Percentiles rank a stretch among this genome's conserved stretches.
These are phyloP conservation scores for Aspergillus japonicus DNA, from an alignment of 2,329 filamentous ascomycete species.

Conservation along the genomic window DNA sequence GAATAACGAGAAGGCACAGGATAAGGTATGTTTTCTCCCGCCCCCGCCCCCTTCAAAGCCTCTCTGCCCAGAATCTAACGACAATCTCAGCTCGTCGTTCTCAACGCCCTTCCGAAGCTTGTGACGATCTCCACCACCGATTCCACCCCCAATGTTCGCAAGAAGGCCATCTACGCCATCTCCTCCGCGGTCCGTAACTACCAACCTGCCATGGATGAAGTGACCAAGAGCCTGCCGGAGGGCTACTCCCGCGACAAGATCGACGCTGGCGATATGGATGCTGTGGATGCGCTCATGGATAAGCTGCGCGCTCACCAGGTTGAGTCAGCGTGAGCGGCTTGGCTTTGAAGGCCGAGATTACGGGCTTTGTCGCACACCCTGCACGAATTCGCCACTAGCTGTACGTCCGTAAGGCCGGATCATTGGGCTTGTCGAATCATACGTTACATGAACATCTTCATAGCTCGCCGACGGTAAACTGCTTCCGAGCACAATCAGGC, in stretches of 20 bases:
- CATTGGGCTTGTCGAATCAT: not conserved
- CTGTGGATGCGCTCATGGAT: conserved; percentile 72
- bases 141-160: conserved; percentile 63
- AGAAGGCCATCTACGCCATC: conserved; percentile 86
- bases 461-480: not conserved
- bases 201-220: conserved; percentile 67
- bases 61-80: too few relatives aligned
- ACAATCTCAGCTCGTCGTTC: conserved; percentile 47
- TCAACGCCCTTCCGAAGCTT: conserved; percentile 69
- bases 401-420: too few relatives aligned
- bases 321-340: conserved; percentile 26
- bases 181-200: conserved; percentile 86
- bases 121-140: conserved; percentile 64
- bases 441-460: not conserved
- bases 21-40: conserved; percentile 52
- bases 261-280: conserved; percentile 86
- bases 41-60: too few relatives aligned
- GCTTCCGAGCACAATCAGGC: not conserved
- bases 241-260: conserved; percentile 60
- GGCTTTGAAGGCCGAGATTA: not conserved
- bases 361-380: not conserved
- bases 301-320: conserved; percentile 55
- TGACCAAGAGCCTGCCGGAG: conserved; percentile 67
- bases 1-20: conserved; percentile 87
- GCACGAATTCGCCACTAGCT: not conserved